phyloP scores from a whole-genome alignment of 257 asterid species.

The Ligustrum vulgare region DNA sequence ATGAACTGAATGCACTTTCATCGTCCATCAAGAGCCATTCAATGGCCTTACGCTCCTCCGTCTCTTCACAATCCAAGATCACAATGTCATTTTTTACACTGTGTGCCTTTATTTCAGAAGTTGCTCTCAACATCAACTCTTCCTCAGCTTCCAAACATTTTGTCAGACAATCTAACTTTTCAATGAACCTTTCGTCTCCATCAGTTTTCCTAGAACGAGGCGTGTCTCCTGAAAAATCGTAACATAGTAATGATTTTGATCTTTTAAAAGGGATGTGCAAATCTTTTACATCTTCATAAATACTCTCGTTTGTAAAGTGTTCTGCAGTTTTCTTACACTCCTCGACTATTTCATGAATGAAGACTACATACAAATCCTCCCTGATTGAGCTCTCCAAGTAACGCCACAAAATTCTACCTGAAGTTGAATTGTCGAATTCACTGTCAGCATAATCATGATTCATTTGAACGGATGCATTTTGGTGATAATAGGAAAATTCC shows the following conservation, averaged over 20 bases:
- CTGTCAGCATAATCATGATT: not conserved
- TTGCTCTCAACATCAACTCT: slow-evolving; percentile 41
- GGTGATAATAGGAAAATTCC: not conserved
- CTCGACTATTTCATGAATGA: slow-evolving; percentile 26
- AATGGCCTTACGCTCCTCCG: slow-evolving; percentile 45
- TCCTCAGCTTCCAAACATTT: slow-evolving; percentile 41
- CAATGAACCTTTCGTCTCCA: slow-evolving; percentile 39
- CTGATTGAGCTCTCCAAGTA: slow-evolving; percentile 30
- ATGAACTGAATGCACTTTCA: slow-evolving; percentile 42
- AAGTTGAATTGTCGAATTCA: slow-evolving; percentile 6
- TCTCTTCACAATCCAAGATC: slow-evolving; percentile 46
- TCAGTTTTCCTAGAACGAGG: slow-evolving; percentile 29
- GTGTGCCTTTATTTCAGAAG: slow-evolving; percentile 40
- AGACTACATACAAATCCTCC: slow-evolving; percentile 31
- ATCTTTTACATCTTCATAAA: slow-evolving; percentile 27
- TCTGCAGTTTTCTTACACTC: slow-evolving; percentile 20
- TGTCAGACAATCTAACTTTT: slow-evolving; percentile 34
- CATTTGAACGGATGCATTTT: not conserved
- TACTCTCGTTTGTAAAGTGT: not conserved
- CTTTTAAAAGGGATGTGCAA: not conserved
- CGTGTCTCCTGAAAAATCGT: slow-evolving; percentile 18
- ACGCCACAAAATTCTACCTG: slow-evolving; percentile 5
- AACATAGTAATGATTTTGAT: slow-evolving; percentile 11
- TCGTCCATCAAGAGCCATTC: slow-evolving; percentile 54
- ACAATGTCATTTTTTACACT: slow-evolving; percentile 36